Percentiles rank a stretch among this genome's conserved stretches.
Conservation (phyloP, 2,329 filamentous ascomycete species). For the Lasiodiplodia theobromae region DNA sequence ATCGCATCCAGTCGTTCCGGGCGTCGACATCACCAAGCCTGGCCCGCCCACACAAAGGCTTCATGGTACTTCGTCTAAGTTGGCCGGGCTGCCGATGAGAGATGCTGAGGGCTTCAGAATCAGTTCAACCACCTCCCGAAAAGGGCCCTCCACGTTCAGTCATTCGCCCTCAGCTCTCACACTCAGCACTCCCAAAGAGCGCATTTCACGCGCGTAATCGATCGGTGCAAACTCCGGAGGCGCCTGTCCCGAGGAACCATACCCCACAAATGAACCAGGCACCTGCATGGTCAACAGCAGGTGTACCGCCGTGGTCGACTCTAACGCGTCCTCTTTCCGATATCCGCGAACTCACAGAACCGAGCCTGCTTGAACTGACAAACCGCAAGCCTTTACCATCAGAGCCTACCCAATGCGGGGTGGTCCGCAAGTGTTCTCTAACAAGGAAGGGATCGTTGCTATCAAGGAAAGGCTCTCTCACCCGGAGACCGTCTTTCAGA, state of each 20-base stretch:
- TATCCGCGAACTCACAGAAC: constrained; percentile 59
- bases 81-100: background rate
- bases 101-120: constrained; percentile 14
- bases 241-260: background rate
- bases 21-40: constrained; percentile 30
- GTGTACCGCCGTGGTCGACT: constrained; percentile 37
- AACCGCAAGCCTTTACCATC: constrained; percentile 38
- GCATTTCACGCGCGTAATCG: constrained; percentile 8
- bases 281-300: constrained; percentile 37
- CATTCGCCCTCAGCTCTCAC: constrained; percentile 14
- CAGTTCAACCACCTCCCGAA: constrained; percentile 35
- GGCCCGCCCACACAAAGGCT: constrained; percentile 20
- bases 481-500: constrained; percentile 38
- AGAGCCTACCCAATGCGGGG: constrained; percentile 33
- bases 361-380: constrained; percentile 51
- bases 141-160: constrained; percentile 33
- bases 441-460: constrained; percentile 43
- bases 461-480: constrained; percentile 27
- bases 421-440: constrained; percentile 40
- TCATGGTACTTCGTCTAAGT: constrained; percentile 9
- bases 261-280: constrained; percentile 29
- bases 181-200: background rate
- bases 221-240: background rate
- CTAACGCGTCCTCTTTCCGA: constrained; percentile 55
- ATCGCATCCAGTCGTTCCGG: constrained; percentile 38